Evolutionary conservation across 306 rosid species (phyloP).

Genomic region (Benincasa hispida): DNA sequence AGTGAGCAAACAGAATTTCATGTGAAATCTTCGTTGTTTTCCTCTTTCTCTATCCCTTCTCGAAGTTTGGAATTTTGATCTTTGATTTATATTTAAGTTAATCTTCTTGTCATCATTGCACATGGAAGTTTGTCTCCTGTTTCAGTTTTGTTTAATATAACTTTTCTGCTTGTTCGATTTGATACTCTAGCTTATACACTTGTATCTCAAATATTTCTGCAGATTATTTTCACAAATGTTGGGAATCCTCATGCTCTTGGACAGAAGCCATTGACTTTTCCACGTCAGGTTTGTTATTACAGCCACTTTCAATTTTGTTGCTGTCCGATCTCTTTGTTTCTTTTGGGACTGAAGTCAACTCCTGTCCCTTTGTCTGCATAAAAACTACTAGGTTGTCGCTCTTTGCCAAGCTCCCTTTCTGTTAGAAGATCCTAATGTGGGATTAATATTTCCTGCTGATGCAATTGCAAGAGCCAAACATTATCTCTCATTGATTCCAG

Average conservation of each 20-base stretch:
- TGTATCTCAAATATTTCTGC: conserved; percentile 13
- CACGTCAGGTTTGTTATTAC: conserved; percentile 71
- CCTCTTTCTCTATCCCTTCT: neutral
- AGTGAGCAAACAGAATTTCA: no score
- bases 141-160: neutral
- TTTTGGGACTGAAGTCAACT: neutral
- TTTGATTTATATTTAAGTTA: neutral
- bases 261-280: conserved; percentile 92
- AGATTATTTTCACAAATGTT: conserved; percentile 97
- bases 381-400: conserved; percentile 62
- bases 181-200: neutral
- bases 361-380: neutral
- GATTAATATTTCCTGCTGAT: conserved; percentile 91
- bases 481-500: conserved; percentile 62
- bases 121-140: neutral
- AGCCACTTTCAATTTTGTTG: conserved; percentile 12
- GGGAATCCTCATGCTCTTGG: conserved; percentile 99
- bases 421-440: conserved; percentile 87
- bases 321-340: neutral
- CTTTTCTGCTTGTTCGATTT: neutral
- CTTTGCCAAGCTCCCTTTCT: conserved; percentile 98
- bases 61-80: neutral
- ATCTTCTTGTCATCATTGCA: neutral
- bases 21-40: no score
- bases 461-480: conserved; percentile 93